Percentiles rank a stretch among this genome's conserved stretches.
Conservation (phyloP, 1,139 yeast species). For the Kodamaea ohmeri region DNA sequence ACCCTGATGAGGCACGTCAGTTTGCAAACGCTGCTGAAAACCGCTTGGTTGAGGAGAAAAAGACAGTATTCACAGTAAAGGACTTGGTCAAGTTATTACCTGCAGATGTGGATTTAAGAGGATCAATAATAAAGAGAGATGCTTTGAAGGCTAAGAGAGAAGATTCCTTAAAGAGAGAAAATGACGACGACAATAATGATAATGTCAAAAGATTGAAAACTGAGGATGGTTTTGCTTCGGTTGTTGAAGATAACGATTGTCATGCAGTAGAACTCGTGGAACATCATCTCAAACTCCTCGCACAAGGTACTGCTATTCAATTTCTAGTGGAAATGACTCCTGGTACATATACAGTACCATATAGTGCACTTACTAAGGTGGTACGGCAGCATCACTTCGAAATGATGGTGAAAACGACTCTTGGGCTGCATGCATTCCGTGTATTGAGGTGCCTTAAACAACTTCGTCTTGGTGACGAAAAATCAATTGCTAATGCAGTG, state of each 20-base stretch:
- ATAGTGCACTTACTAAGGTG: slow-evolving; percentile 38
- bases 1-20: slow-evolving; percentile 37
- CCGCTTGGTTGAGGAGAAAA: slow-evolving; percentile 38
- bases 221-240: slow-evolving; percentile 13
- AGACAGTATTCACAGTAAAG: slow-evolving; percentile 47
- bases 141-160: slow-evolving; percentile 20
- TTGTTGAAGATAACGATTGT: slow-evolving; percentile 19
- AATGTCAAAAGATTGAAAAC: slow-evolving; percentile 39
- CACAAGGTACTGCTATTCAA: slow-evolving; percentile 23
- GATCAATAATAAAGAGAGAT: slow-evolving; percentile 44
- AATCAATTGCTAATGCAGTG: slow-evolving; percentile 72
- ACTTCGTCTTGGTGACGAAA: slow-evolving; percentile 77
- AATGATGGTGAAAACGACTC: slow-evolving; percentile 53
- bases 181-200: slow-evolving; percentile 19
- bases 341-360: slow-evolving; percentile 43
- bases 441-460: slow-evolving; percentile 66
- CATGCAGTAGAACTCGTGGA: slow-evolving; percentile 16
- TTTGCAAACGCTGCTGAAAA: slow-evolving; percentile 32
- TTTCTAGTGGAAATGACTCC: slow-evolving; percentile 37
- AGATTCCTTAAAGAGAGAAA: slow-evolving; percentile 25
- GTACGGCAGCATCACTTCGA: slow-evolving; percentile 61
- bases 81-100: slow-evolving; percentile 53
- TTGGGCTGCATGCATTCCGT: slow-evolving; percentile 58
- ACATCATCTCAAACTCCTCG: slow-evolving; percentile 53
- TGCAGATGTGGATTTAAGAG: slow-evolving; percentile 42